phyloP scores from a whole-genome alignment of 2,329 filamentous ascomycete genomes.

The Teratosphaeriaceae sp. region DNA sequence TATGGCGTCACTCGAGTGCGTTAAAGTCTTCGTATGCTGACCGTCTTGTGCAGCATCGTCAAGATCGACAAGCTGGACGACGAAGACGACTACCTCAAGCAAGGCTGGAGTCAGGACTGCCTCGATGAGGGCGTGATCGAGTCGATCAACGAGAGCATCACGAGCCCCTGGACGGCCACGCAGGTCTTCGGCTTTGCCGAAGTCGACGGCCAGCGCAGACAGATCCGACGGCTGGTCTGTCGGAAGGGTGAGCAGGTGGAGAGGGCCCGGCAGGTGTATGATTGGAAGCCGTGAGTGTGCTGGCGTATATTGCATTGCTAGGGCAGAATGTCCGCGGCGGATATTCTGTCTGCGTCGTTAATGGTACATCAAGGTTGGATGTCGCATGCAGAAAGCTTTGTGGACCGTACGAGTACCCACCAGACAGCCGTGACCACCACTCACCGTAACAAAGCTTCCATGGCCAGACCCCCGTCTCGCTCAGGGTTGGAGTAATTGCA shows the following conservation, averaged over 20 bases:
- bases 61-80: conserved; percentile 33
- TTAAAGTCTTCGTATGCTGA: neutral
- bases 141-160: conserved; percentile 43
- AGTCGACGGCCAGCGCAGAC: conserved; percentile 35
- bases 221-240: conserved; percentile 31
- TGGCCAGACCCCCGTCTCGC: too few species aligned
- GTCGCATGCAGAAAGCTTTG: too few species aligned
- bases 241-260: conserved; percentile 34
- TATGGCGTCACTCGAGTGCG: conserved; percentile 8
- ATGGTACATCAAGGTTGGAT: too few species aligned
- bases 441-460: too few species aligned
- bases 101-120: conserved; percentile 53
- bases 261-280: conserved; percentile 38
- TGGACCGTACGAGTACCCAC: too few species aligned
- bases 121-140: conserved; percentile 41
- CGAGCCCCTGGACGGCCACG: conserved; percentile 47
- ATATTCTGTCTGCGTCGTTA: too few species aligned
- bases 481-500: too few species aligned
- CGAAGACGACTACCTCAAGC: conserved; percentile 47
- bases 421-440: too few species aligned
- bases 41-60: conserved; percentile 24
- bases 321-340: too few species aligned
- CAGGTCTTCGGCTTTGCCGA: conserved; percentile 47
- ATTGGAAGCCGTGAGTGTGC: conserved; percentile 26
- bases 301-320: too few species aligned